phyloP scores from a whole-genome alignment of 495 filamentous ascomycete species.

The Podospora sp. region DNA sequence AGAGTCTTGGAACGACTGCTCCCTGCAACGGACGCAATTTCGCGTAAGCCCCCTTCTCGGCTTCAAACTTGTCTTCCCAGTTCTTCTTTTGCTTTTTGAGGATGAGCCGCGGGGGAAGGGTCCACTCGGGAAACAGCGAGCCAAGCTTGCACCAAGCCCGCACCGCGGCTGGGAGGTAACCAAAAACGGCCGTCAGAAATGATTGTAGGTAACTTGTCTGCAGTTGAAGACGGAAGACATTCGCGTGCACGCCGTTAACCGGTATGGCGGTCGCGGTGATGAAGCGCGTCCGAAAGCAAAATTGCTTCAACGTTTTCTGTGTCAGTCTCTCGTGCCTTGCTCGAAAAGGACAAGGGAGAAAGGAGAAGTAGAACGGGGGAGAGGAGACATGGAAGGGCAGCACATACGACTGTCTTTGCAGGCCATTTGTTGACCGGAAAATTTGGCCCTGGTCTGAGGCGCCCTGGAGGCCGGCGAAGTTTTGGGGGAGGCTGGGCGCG shows the following conservation, averaged over 20 bases:
- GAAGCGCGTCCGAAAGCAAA: slow-evolving; percentile 25
- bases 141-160: not conserved
- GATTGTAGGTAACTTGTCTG: slow-evolving; percentile 12
- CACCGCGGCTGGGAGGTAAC: not conserved
- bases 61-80: slow-evolving; percentile 23
- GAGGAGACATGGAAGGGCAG: not conserved
- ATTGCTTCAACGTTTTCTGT: slow-evolving; percentile 1
- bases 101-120: slow-evolving; percentile 17
- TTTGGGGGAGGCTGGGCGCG: not conserved
- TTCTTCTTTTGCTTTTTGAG: slow-evolving; percentile 23
- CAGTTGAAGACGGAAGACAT: slow-evolving; percentile 19
- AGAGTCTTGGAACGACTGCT: slow-evolving; percentile 19
- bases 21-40: slow-evolving; percentile 22
- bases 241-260: slow-evolving; percentile 16
- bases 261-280: slow-evolving; percentile 14
- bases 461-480: slow-evolving; percentile 15
- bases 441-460: slow-evolving; percentile 15
- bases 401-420: slow-evolving; percentile 17
- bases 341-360: not conserved
- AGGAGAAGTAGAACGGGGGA: too few species aligned
- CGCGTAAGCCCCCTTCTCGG: slow-evolving; percentile 25
- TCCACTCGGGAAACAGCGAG: slow-evolving; percentile 26
- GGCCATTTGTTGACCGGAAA: slow-evolving; percentile 10
- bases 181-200: not conserved
- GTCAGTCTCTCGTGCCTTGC: not conserved